Percentiles rank a stretch among this genome's conserved stretches.
Conservation (phyloP, 306 rosid genomes). For the Arachis hypogaea region DNA sequence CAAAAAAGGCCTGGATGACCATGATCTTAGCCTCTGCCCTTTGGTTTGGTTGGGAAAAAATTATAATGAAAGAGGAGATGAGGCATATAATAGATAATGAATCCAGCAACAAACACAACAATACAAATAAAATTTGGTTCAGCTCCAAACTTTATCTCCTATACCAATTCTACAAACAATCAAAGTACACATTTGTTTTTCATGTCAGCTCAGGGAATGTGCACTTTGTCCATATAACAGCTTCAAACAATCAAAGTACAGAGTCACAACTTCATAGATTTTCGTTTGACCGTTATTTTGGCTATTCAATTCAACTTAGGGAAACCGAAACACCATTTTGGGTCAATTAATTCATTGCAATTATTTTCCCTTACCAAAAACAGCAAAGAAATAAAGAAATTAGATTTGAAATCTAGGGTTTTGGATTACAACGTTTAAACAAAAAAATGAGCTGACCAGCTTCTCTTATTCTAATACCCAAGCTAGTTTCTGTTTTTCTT, state of each 20-base stretch:
- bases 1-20: no score
- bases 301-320: neutral
- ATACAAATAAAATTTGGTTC: neutral
- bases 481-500: neutral
- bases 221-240: neutral
- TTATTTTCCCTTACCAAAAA: neutral
- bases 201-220: slow-evolving; percentile 3
- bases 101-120: neutral
- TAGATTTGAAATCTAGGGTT: neutral
- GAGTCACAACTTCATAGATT: neutral
- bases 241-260: neutral
- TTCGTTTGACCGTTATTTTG: neutral
- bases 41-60: neutral
- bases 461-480: neutral
- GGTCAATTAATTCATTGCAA: neutral
- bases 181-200: neutral
- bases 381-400: neutral
- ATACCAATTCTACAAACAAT: neutral
- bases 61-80: neutral
- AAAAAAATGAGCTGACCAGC: neutral
- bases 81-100: neutral
- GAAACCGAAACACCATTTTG: neutral
- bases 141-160: slow-evolving; percentile 3
- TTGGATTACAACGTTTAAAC: neutral
- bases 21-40: no score